Percentiles rank a stretch among this genome's conserved stretches.
Conservation (phyloP, 208 protist genomes). For the Trypanosoma theileri region DNA sequence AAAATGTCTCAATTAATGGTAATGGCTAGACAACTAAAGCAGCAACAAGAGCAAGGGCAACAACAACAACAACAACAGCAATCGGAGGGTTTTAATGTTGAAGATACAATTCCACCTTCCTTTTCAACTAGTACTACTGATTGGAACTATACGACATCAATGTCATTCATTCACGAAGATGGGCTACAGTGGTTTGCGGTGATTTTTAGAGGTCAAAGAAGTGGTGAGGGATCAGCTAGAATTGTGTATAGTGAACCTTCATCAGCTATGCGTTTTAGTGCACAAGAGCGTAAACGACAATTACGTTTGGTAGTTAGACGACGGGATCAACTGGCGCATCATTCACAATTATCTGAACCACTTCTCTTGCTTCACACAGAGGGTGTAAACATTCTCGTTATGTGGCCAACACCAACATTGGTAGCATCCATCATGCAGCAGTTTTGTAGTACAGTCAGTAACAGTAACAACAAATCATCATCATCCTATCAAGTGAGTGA, state of each 20-base stretch:
- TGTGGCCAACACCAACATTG: conserved; percentile 43
- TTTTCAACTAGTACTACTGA: neutral
- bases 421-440: conserved; percentile 52
- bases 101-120: neutral
- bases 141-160: too few species aligned
- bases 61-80: conserved; percentile 5
- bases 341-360: conserved; percentile 14
- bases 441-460: conserved; percentile 30
- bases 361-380: conserved; percentile 26
- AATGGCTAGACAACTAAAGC: neutral
- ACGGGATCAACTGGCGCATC: conserved; percentile 20
- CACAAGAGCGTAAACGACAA: conserved; percentile 31
- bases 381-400: conserved; percentile 36
- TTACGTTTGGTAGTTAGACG: conserved; percentile 27
- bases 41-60: neutral
- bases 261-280: conserved; percentile 19
- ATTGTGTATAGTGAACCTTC: conserved; percentile 34
- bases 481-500: neutral
- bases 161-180: conserved; percentile 18
- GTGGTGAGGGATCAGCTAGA: neutral
- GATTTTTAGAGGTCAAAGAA: conserved; percentile 7
- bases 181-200: conserved; percentile 33
- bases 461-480: neutral
- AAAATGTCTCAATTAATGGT: too few species aligned
- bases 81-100: neutral